These are phyloP conservation scores for Candida berthetii DNA, from an alignment of 805 yeast genomes.

Conservation along the genomic window DNA sequence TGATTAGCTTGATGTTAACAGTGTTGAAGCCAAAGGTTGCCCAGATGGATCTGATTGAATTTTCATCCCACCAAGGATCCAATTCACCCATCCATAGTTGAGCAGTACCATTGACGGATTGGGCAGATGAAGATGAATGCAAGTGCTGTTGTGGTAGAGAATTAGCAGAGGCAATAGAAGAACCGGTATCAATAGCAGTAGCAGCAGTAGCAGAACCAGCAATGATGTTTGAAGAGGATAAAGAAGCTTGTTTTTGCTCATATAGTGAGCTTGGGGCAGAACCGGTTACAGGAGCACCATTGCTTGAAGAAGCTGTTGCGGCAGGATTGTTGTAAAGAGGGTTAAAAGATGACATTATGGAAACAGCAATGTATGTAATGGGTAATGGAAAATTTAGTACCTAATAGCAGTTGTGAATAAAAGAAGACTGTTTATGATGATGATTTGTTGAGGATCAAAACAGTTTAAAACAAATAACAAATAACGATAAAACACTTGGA, in stretches of 20 bases:
- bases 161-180: neutral
- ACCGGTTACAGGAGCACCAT: too few species aligned
- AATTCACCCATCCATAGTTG: conserved; percentile 87
- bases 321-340: neutral
- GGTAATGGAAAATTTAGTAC: too few species aligned
- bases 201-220: neutral
- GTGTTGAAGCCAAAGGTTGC: conserved; percentile 52
- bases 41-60: conserved; percentile 65
- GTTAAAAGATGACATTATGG: neutral
- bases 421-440: too few species aligned
- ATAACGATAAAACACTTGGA: too few species aligned
- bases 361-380: too few species aligned
- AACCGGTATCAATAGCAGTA: neutral
- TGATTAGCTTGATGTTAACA: conserved; percentile 62
- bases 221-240: too few species aligned
- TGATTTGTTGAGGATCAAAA: too few species aligned
- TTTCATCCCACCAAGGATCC: conserved; percentile 81
- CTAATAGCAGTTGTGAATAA: neutral
- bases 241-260: too few species aligned
- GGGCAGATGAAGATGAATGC: neutral
- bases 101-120: conserved; percentile 6
- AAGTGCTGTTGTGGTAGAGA: conserved; percentile 1
- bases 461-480: too few species aligned
- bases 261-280: neutral
- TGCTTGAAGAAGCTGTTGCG: too few species aligned